A percentile compares a stretch with the other conserved stretches of the same genome.
phyloP scores from a whole-genome alignment of 2,329 filamentous ascomycete genomes.

The Aspergillus spinulosporus region DNA sequence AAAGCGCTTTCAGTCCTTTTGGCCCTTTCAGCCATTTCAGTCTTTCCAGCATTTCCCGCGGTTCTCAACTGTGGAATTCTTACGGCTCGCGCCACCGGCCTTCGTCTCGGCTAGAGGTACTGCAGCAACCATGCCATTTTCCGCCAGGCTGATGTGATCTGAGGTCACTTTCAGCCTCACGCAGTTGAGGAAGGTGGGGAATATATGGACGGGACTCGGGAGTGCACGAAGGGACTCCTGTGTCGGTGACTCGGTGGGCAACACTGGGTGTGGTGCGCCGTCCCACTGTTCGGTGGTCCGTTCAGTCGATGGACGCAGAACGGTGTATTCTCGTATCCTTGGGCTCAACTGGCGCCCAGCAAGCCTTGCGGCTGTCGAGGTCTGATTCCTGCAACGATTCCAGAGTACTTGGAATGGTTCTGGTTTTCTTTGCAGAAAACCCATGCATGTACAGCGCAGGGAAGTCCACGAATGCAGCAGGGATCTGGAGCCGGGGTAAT shows the following conservation, averaged over 20 bases:
- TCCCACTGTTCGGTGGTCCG: background rate
- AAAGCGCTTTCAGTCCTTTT: background rate
- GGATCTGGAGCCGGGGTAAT: background rate
- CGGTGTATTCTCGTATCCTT: background rate
- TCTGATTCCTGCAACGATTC: background rate
- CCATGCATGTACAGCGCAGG: constrained; percentile 2
- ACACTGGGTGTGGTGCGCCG: background rate
- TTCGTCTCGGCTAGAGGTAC: background rate
- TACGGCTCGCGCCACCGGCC: background rate
- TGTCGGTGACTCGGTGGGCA: background rate
- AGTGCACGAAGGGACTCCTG: background rate
- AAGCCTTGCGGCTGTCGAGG: background rate
- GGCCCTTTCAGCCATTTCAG: background rate
- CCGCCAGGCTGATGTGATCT: constrained; percentile 3
- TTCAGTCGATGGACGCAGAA: background rate
- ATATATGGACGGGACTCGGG: background rate
- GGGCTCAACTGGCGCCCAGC: background rate
- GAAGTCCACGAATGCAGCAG: background rate
- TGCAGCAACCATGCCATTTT: background rate
- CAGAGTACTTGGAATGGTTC: background rate
- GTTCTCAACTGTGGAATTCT: too few relatives aligned
- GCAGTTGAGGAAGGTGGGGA: background rate
- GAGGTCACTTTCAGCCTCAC: constrained; percentile 10
- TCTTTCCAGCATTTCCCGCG: background rate
- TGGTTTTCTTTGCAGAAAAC: background rate